Evolutionary conservation across 805 yeast genomes (phyloP).

Genomic region (Hanseniaspora pseudoguilliermondii): DNA sequence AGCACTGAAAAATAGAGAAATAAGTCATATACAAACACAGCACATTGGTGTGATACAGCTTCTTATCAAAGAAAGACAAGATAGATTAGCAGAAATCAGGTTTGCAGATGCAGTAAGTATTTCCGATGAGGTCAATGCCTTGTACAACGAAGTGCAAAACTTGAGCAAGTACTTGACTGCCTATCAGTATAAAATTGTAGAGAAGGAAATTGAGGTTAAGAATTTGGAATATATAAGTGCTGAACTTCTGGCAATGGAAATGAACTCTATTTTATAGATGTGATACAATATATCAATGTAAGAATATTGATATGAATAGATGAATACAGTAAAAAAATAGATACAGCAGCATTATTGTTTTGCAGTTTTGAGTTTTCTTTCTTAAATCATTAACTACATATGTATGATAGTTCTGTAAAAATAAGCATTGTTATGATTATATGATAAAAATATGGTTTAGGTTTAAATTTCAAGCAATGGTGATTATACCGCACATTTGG

Average conservation of each 20-base stretch:
- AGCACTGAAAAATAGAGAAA: background rate
- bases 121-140: background rate
- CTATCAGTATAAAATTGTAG: background rate
- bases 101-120: constrained; percentile 1
- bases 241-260: constrained; percentile 8
- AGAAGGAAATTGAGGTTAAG: constrained; percentile 4
- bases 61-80: constrained; percentile 1
- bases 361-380: too few species aligned
- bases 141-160: background rate
- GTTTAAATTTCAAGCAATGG: too few species aligned
- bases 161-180: background rate
- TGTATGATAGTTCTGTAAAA: too few species aligned
- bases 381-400: too few species aligned
- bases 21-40: background rate
- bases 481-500: too few species aligned
- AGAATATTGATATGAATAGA: background rate
- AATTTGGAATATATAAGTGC: constrained; percentile 10
- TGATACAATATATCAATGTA: background rate
- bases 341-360: too few species aligned
- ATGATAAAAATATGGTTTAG: too few species aligned
- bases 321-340: background rate
- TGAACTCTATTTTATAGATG: background rate
- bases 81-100: constrained; percentile 3
- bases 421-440: too few species aligned
- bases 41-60: background rate